These are phyloP conservation scores for Saccharomyces hybrid DNA, from an alignment of 1,139 yeast species.

Conservation along the genomic window DNA sequence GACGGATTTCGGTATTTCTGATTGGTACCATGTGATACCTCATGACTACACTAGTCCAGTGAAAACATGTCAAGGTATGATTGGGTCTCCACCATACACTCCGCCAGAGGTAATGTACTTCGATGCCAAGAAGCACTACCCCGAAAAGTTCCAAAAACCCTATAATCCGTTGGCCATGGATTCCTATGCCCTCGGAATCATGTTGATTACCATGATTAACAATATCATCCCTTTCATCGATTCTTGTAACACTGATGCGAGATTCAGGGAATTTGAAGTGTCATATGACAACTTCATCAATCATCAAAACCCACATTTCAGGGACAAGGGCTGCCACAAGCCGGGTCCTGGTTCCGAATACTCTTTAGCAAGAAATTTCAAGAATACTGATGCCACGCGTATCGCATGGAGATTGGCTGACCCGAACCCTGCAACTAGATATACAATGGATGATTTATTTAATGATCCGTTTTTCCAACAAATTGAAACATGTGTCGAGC, in stretches of 20 bases:
- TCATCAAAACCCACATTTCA: conserved; percentile 46
- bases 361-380: conserved; percentile 55
- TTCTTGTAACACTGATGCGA: conserved; percentile 45
- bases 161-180: conserved; percentile 68
- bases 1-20: conserved; percentile 74
- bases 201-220: conserved; percentile 52
- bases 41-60: conserved; percentile 46
- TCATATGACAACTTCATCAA: conserved; percentile 45
- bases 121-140: conserved; percentile 31
- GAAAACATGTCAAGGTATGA: conserved; percentile 39
- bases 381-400: conserved; percentile 52
- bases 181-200: conserved; percentile 65
- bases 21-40: conserved; percentile 52
- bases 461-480: conserved; percentile 57
- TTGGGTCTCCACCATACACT: conserved; percentile 76
- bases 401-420: conserved; percentile 72
- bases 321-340: conserved; percentile 38
- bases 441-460: conserved; percentile 47
- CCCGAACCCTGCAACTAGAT: conserved; percentile 48
- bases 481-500: conserved; percentile 48
- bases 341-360: conserved; percentile 65
- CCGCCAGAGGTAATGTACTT: conserved; percentile 68
- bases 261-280: conserved; percentile 50
- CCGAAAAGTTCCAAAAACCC: conserved; percentile 32
- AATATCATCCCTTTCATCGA: conserved; percentile 54